These are phyloP conservation scores for Chalciporus sp. DNA, from an alignment of 1,284 basidiomycete genomes.

Conservation along the genomic window DNA sequence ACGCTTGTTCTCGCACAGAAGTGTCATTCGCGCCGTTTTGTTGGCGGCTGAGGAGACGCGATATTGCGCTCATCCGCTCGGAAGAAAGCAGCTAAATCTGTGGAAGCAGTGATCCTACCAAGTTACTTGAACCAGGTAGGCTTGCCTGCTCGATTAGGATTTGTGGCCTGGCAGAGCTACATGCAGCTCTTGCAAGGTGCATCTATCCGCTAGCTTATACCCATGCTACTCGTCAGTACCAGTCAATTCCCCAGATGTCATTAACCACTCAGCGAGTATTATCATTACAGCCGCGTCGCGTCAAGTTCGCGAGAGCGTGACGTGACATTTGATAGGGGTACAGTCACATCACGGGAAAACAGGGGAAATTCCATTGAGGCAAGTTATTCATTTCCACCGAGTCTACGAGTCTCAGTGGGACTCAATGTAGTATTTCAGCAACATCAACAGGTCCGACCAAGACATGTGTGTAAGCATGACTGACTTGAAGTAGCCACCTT, in stretches of 20 bases:
- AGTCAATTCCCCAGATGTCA: neutral
- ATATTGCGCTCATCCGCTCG: neutral
- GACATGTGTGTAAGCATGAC: neutral
- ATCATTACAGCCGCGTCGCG: neutral
- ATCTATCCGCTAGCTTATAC: neutral
- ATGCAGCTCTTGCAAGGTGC: too few relatives aligned
- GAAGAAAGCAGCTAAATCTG: neutral
- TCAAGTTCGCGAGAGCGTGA: neutral
- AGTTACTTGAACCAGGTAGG: too few relatives aligned
- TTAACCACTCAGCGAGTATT: neutral
- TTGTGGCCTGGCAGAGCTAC: too few relatives aligned
- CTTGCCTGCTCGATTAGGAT: too few relatives aligned
- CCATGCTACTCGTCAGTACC: neutral
- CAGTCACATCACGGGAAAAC: slow-evolving; percentile 2
- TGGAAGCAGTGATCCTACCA: neutral
- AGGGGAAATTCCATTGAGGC: slow-evolving; percentile 2
- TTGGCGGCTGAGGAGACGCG: neutral
- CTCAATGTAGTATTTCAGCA: neutral
- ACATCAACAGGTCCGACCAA: neutral
- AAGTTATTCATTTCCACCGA: neutral
- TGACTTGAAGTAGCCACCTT: neutral
- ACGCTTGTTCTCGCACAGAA: neutral
- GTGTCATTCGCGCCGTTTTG: neutral
- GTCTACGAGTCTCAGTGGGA: neutral
- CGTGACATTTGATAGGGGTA: slow-evolving; percentile 2